These are phyloP conservation scores for Clavispora fructus DNA, from an alignment of 805 yeast species.

Conservation along the genomic window DNA sequence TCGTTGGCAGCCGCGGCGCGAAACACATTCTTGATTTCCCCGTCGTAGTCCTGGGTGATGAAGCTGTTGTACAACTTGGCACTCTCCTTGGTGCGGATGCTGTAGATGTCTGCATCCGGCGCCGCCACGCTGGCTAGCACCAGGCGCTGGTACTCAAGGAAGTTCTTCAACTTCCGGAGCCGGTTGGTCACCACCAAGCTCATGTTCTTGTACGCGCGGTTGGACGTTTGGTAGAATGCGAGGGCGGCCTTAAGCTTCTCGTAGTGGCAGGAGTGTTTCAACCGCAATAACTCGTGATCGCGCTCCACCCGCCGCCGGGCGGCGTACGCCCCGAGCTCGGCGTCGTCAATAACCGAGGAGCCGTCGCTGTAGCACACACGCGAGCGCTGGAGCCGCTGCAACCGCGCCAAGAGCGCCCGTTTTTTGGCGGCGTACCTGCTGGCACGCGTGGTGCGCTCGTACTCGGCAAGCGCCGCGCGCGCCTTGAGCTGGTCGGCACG, in stretches of 20 bases:
- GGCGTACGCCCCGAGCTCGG: constrained; percentile 21
- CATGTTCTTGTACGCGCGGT: constrained; percentile 28
- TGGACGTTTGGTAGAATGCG: constrained; percentile 33
- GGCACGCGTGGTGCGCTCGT: constrained; percentile 12
- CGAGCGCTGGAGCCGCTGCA: constrained; percentile 22
- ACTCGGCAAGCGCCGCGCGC: constrained; percentile 15
- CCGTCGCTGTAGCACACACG: constrained; percentile 18
- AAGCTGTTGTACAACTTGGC: constrained; percentile 23
- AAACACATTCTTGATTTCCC: constrained; percentile 27
- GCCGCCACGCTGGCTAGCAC: constrained; percentile 15
- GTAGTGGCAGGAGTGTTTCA: constrained; percentile 27
- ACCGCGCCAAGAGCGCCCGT: constrained; percentile 19
- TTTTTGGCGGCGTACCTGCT: constrained; percentile 19
- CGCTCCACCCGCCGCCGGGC: constrained; percentile 17
- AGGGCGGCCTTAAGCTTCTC: constrained; percentile 27
- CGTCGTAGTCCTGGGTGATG: constrained; percentile 23
- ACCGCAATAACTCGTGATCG: constrained; percentile 30
- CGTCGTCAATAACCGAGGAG: constrained; percentile 18
- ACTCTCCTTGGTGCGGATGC: constrained; percentile 19
- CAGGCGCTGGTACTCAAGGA: constrained; percentile 31
- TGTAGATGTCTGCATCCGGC: constrained; percentile 11
- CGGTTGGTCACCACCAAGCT: constrained; percentile 27
- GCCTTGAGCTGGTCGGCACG: constrained; percentile 16
- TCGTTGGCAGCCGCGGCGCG: constrained; percentile 10
- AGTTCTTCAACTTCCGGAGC: constrained; percentile 33